These are phyloP conservation scores for Salix udensis DNA, from an alignment of 345 rosid genomes.

Conservation along the genomic window DNA sequence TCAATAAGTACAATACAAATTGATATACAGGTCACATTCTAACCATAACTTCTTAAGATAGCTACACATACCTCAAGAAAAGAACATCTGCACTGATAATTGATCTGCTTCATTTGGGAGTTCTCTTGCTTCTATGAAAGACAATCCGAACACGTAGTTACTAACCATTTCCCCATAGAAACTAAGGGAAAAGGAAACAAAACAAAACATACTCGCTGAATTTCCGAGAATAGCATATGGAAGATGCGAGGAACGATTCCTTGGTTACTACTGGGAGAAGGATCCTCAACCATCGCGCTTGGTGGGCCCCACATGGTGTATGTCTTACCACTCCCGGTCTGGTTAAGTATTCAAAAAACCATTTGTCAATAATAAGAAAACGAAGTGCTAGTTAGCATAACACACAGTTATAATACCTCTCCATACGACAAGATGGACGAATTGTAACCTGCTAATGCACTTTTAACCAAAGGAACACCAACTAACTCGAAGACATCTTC, in stretches of 20 bases:
- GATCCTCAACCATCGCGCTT: constrained; percentile 86
- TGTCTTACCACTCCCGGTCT: constrained; percentile 98
- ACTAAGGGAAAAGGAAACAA: neutral
- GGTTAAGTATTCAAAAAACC: constrained; percentile 12
- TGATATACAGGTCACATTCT: neutral
- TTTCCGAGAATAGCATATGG: constrained; percentile 75
- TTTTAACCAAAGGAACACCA: constrained; percentile 74
- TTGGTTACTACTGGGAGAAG: constrained; percentile 65
- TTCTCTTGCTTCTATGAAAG: constrained; percentile 60
- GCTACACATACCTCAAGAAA: constrained; percentile 72
- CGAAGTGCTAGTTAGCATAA: neutral
- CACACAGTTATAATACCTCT: constrained; percentile 49
- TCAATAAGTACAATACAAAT: neutral
- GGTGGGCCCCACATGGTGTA: constrained; percentile 98
- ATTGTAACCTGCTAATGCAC: constrained; percentile 86
- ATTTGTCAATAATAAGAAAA: neutral
- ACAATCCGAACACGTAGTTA: constrained; percentile 7
- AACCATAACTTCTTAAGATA: neutral
- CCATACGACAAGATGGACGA: constrained; percentile 80
- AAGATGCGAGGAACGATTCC: constrained; percentile 90
- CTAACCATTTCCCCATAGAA: neutral
- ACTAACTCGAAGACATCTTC: constrained; percentile 68
- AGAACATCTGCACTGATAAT: constrained; percentile 94
- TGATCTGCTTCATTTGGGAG: constrained; percentile 61
- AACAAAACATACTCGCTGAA: constrained; percentile 52